phyloP scores from a whole-genome alignment of 768 basidiomycete species.

The Chlorophyllum brunneum region DNA sequence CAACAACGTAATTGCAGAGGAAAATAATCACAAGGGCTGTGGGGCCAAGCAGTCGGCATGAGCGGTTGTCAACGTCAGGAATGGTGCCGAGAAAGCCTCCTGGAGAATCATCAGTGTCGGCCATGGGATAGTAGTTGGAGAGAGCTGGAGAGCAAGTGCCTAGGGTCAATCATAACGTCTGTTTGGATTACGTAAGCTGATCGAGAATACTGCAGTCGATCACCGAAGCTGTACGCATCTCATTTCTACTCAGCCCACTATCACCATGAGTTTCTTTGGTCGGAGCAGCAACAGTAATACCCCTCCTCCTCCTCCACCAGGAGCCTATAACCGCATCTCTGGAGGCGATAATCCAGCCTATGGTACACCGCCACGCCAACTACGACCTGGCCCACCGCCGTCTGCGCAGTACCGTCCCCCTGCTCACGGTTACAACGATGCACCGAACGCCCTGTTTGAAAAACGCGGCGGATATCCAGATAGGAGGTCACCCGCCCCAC shows the following conservation, averaged over 20 bases:
- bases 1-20: conserved; percentile 39
- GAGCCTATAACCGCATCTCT: conserved; percentile 39
- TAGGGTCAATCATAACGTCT: too few relatives aligned
- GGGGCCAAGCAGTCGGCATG: conserved; percentile 49
- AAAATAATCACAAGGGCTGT: conserved; percentile 40
- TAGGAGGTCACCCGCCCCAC: conserved; percentile 18
- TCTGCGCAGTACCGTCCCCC: conserved; percentile 38
- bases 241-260: background rate
- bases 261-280: conserved; percentile 49
- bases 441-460: conserved; percentile 45
- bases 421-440: conserved; percentile 48
- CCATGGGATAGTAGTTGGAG: background rate
- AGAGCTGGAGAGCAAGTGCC: background rate
- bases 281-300: conserved; percentile 32
- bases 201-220: background rate
- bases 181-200: background rate
- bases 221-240: background rate
- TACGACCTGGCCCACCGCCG: conserved; percentile 28
- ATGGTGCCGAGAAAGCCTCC: conserved; percentile 20
- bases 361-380: conserved; percentile 23
- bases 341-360: conserved; percentile 20
- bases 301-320: conserved; percentile 30
- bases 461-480: conserved; percentile 27
- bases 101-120: background rate
- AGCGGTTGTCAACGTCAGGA: conserved; percentile 43